Base-by-base conservation (phyloP, 805 yeast genomes). In the Kuraishia cidri region DNA sequence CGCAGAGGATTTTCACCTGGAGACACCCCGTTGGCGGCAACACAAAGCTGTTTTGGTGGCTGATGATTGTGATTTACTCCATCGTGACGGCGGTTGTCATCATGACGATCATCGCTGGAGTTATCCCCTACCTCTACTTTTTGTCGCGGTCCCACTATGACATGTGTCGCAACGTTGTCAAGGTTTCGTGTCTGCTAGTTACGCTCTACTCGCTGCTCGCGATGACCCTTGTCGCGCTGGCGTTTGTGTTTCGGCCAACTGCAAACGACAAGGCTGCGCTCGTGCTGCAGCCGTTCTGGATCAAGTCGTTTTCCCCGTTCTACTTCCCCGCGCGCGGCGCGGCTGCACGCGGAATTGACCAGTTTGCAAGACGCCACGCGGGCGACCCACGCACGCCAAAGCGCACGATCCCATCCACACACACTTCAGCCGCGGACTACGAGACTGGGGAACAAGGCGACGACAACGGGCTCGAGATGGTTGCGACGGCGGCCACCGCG, bases 241-340 rank as follows among this genome's bases (percentile, higher is more conserved):
- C 87, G 1, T 81, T 59, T 46, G 37, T 67, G 26, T 56, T 76
- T 44, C 69, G 69, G 39, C 75, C 85, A 14, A 71, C 82, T 5
- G 37, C 57, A 22, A 58, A 54, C 24, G 74, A 73, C 38, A 66
- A 64, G 39, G 50, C 57, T 26, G 61, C 77, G 24, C 65, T 70
- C 43, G 47, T 70, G 30, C 80, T 73, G 50, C 83, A 75, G 48
- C 85, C 94, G 24, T 77, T 79, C 69, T 82, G 92, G 92, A 75
- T 82, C 46, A 75, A 76, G 50, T 66, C 74, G 4, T 79, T 80
- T 43, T 46, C 57, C 16, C 66, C 77, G 12, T 56, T 61, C 31
- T 82, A 81, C 53, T 81, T 64, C 54, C 79, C 77, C 10, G 62
- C 64, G 39, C 66, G 64, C 37, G 64, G 64, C 32, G 74, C 85